Base-by-base conservation (phyloP, 495 filamentous ascomycete genomes). In the Aspergillus cavernicola region DNA sequence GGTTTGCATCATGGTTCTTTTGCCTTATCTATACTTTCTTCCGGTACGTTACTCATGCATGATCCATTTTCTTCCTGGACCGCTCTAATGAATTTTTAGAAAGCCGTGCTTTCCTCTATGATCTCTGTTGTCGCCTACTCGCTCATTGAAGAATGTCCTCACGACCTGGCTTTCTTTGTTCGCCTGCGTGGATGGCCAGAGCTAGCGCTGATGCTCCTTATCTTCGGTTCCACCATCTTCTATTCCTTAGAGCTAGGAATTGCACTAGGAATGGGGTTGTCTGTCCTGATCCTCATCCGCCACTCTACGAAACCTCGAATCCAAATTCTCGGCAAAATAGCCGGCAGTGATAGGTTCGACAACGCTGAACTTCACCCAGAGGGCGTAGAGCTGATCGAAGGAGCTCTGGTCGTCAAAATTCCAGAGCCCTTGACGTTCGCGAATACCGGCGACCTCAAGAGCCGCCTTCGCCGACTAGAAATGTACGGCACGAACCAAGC, bases 341-440 rank as follows among this genome's bases (percentile, higher is more conserved):
- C 89, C 4, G 90, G 89, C 8, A 58, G 63, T 8, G 71, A 82
- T 53, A 80, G 83, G 40, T 97, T 95, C 62, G 90, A 92, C 57
- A 96, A 96, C 56, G 91, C 91, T 13, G 93, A 97, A 67, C 76
- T 83, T 0, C 80, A 87, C 55, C 84, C 87, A 0, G 82, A 88
- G 37, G 76, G 80, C 6, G 75, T 97, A 4, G 92, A 97, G 63
- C 88, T 95, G 55, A 78, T 97, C 42, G 89, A 96, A 61, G 90
- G 92, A 11, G 92, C 89, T 52, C 68, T 98, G 29, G 95, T 98
- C 55, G 90, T 97, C 44, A 97, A 96, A 69, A 96, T 98, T 59
- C 93, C 93, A 0, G 95, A 97, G 60, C 92, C 92, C 0, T 75
- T 98, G 35, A 97, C 95, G 0, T 98, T 98, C 60, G 92, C 93